Evolutionary conservation across 768 basidiomycete species (phyloP).

Genomic region (Pisolithus sp.): DNA sequence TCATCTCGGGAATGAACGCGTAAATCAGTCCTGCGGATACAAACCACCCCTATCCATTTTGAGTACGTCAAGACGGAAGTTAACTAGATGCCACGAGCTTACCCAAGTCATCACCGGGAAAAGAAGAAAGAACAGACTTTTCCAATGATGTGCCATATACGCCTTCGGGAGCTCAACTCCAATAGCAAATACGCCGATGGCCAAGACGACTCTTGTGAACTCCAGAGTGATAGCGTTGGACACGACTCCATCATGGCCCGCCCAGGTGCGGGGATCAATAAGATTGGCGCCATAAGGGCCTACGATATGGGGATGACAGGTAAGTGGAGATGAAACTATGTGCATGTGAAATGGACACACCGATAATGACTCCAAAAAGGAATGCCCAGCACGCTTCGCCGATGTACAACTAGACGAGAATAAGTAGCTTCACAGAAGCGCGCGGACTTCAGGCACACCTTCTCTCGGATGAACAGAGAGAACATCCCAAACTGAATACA

Average conservation of each 20-base stretch:
- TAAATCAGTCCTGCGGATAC: slow-evolving; percentile 88
- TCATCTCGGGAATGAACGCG: slow-evolving; percentile 82
- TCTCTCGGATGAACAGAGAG: slow-evolving; percentile 85
- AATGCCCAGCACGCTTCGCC: slow-evolving; percentile 98
- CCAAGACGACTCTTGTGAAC: slow-evolving; percentile 83
- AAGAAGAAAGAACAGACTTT: slow-evolving; percentile 77
- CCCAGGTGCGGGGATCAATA: slow-evolving; percentile 81
- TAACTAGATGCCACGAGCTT: slow-evolving; percentile 23
- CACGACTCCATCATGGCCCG: slow-evolving; percentile 35
- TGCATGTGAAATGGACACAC: slow-evolving; percentile 30
- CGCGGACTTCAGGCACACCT: slow-evolving; percentile 35
- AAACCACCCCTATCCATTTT: slow-evolving; percentile 73
- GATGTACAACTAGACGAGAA: slow-evolving; percentile 60
- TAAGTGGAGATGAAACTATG: background rate
- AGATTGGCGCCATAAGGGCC: slow-evolving; percentile 79
- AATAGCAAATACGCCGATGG: slow-evolving; percentile 95
- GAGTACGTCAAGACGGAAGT: slow-evolving; percentile 4
- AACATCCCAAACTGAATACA: slow-evolving; percentile 83
- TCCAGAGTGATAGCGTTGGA: slow-evolving; percentile 84
- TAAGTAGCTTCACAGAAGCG: slow-evolving; percentile 3
- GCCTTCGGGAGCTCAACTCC: slow-evolving; percentile 97
- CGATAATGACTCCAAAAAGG: slow-evolving; percentile 86
- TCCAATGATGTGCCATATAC: slow-evolving; percentile 93
- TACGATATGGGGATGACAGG: slow-evolving; percentile 23
- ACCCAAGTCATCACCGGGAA: slow-evolving; percentile 83